Evolutionary conservation across 106 monocot species (phyloP), one percentile per base, ranked within the genome.

Genomic region (Dendrobium nobile): DNA sequence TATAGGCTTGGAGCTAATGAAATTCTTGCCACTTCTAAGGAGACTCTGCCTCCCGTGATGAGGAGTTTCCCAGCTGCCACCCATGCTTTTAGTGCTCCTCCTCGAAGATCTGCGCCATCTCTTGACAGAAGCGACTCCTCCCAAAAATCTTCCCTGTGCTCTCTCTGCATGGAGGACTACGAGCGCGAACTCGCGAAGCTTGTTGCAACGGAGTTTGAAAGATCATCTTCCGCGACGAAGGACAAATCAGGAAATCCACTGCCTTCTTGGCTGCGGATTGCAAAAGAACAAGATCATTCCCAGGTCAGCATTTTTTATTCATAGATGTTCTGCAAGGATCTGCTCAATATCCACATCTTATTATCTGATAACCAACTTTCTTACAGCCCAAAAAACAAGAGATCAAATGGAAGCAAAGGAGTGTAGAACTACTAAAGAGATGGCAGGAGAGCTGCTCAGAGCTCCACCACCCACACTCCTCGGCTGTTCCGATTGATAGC

Each of bases 251-350:
- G 22, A 10, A 47, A 74, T 18, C 42, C 77, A 22, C 68, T 94
- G 80, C 92, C 93, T 48, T 90, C 80, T 42, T 96, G 96, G 96
- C 80, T 96, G 24, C 90, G 90, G 77, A 82, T 85, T 26, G 88
- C 85, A 7, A 27, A 15, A 33, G 72, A 27, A 20, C 80, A 13
- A 65, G 78, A 81, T 59, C 81, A 81, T 61, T 74, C 79, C 26
- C 73, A 90, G 87, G 87, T 92, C 72, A n/a, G 78, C 22, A 24
- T 65, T 65, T 6, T 22, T 26, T n/a, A 65, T 65, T 22, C 20
- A 22, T 7, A 65, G 5, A 24, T 65, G 26, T 65, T 65, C 22
- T 51, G 15, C 19, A 16, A 55, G 40, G 47, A 24, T 51, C 40
- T 41, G 5, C 9, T 51, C 16, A 55, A 9, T 15, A 16, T 48